Percentiles rank a stretch among this genome's conserved stretches.
These are phyloP conservation scores for Melanomma pulvis-pyrius DNA, from an alignment of 495 filamentous ascomycete species.

Conservation along the genomic window DNA sequence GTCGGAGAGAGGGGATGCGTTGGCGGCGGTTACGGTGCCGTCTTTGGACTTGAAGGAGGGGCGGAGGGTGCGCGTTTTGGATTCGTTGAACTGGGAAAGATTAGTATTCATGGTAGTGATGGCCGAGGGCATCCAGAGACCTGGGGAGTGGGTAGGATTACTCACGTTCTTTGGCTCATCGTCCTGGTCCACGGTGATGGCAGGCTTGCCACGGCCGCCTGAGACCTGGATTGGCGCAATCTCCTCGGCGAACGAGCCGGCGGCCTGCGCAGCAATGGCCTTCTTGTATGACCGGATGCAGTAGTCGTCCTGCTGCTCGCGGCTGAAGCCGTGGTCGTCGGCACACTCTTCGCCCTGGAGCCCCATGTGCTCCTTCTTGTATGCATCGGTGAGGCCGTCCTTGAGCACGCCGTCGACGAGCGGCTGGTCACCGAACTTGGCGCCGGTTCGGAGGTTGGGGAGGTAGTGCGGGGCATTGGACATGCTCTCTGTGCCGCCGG, in stretches of 20 bases:
- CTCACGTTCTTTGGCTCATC: constrained; percentile 89
- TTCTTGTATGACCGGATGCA: constrained; percentile 90
- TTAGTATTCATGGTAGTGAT: too few species aligned
- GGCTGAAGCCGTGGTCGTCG: constrained; percentile 74
- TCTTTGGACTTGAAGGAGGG: constrained; percentile 80
- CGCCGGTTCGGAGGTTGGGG: constrained; percentile 75
- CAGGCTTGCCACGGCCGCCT: constrained; percentile 86
- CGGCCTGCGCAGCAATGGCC: constrained; percentile 80
- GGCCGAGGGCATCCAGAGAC: too few species aligned
- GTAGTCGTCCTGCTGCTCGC: constrained; percentile 89
- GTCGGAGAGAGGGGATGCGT: constrained; percentile 94
- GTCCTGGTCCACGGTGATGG: constrained; percentile 76
- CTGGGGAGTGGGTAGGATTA: background rate
- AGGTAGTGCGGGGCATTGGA: constrained; percentile 97
- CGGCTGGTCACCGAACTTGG: constrained; percentile 85
- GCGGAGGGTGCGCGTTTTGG: constrained; percentile 82
- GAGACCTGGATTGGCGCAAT: constrained; percentile 88
- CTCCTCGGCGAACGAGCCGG: constrained; percentile 77
- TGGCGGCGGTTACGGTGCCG: constrained; percentile 95
- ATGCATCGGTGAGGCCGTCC: constrained; percentile 91
- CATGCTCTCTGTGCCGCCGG: constrained; percentile 96
- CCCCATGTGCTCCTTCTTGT: constrained; percentile 93
- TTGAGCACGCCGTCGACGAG: constrained; percentile 88
- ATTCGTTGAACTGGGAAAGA: constrained; percentile 71
- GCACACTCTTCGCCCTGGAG: constrained; percentile 90